Base-by-base conservation (phyloP, 306 rosid species). In the Vachellia pachyceras region DNA sequence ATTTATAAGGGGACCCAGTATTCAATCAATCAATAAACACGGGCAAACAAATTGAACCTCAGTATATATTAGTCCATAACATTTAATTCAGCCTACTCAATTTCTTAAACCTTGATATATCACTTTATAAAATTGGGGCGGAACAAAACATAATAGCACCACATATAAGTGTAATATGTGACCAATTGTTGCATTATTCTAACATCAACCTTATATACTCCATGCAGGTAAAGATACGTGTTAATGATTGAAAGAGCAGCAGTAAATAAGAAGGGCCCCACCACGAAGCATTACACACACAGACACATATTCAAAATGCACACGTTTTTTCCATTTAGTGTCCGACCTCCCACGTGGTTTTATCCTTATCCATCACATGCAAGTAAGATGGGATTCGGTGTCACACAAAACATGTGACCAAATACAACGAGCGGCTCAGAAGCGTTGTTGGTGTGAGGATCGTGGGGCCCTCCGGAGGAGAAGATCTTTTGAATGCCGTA, bases 311-410 rank as follows among this genome's bases (percentile, higher is more conserved):
- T 66, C 84, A 57, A 41, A 68, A 54, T 44, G 15, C 22, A 7
- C 79, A 69, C 76, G 67, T 80, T 81, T 79, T 81, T 81, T 58
- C 44, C 7, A 41, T 22, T 15, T 3, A 75, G 85, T 87, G 90
- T 90, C 91, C 93, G 97, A 93, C 97, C 94, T 74, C 40, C 69
- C 95, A 91, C 81, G 93, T 93, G 94, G 76, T 79, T 74, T 29
- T 73, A 82, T 87, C 80, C 85, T 79, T 82, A 87, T 86, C 91
- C 70, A 65, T 71, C 93, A 90, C 93, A 87, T 91, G 97, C 39
- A 63, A 64, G 72, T 85, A 10, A 33, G n/a, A n/a, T 29, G 10
- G 60, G 2, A 68, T 61, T 41, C 57, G 61, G 37, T n/a, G 12
- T 84, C 90, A 90, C 84, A 80, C 66, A 69, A 86, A 88, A 90